Conservation (phyloP, 1,284 basidiomycete genomes). For the Ceratobasidium theobromae region DNA sequence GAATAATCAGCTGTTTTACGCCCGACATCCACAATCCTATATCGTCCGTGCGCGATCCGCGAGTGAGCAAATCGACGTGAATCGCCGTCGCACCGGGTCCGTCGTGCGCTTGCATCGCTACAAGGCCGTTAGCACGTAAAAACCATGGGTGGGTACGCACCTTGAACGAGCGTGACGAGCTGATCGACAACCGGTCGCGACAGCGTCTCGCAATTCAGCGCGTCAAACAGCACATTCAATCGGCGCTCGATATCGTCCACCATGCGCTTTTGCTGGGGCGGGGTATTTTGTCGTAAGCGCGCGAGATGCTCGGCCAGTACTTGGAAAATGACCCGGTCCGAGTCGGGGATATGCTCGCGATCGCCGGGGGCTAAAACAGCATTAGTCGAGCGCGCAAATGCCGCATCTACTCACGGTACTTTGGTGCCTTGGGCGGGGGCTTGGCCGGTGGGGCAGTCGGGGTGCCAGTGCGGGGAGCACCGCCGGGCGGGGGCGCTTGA, state of each 20-base stretch:
- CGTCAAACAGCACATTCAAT: constrained; percentile 85
- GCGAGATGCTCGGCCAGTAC: constrained; percentile 64
- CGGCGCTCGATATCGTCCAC: constrained; percentile 88
- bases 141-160: constrained; percentile 47
- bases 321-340: constrained; percentile 65
- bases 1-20: constrained; percentile 66
- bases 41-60: constrained; percentile 73
- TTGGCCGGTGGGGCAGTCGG: constrained; percentile 44
- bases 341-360: constrained; percentile 83
- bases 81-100: constrained; percentile 69
- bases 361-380: constrained; percentile 74
- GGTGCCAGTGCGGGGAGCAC: constrained; percentile 45
- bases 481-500: constrained; percentile 38
- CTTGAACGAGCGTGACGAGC: constrained; percentile 64
- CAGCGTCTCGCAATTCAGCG: constrained; percentile 87
- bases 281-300: constrained; percentile 66
- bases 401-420: constrained; percentile 72
- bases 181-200: constrained; percentile 71
- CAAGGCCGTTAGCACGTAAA: constrained; percentile 14
- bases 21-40: constrained; percentile 87
- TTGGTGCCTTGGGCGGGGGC: constrained; percentile 54
- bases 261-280: constrained; percentile 79
- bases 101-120: constrained; percentile 75
- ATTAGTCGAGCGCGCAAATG: constrained; percentile 47
- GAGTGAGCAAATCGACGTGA: constrained; percentile 77